These are phyloP conservation scores for Zygosaccharomyces sapae DNA, from an alignment of 1,139 yeast species.

Conservation along the genomic window DNA sequence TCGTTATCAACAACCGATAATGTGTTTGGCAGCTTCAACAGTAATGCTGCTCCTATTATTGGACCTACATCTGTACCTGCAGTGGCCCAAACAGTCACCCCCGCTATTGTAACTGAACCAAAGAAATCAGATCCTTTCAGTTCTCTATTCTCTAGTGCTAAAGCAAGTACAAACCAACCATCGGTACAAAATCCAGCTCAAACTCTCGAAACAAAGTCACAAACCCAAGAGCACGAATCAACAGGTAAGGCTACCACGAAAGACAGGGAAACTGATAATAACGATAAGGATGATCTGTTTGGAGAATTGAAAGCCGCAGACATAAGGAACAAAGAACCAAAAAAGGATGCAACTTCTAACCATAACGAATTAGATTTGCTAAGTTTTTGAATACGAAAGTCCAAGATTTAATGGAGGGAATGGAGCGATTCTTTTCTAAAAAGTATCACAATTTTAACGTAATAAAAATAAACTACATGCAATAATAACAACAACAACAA, in stretches of 20 bases:
- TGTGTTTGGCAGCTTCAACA: conserved; percentile 13
- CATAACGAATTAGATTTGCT: conserved; percentile 41
- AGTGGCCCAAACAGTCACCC: conserved; percentile 27
- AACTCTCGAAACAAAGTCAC: conserved; percentile 1
- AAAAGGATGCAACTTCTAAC: conserved; percentile 18
- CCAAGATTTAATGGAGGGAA: background rate
- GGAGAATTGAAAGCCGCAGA: conserved; percentile 33
- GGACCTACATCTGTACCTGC: conserved; percentile 20
- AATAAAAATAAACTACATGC: too few species aligned
- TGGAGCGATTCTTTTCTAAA: background rate
- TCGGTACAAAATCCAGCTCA: background rate
- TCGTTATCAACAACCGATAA: background rate
- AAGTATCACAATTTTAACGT: too few species aligned
- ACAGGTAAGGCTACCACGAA: conserved; percentile 11
- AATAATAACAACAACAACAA: too few species aligned
- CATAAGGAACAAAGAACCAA: conserved; percentile 18
- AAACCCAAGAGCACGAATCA: background rate
- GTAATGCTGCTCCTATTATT: conserved; percentile 35
- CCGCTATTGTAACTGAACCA: conserved; percentile 37
- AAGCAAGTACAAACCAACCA: conserved; percentile 35
- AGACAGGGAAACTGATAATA: background rate
- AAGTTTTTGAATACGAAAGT: conserved; percentile 37
- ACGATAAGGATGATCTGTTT: conserved; percentile 28
- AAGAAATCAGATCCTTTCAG: conserved; percentile 73
- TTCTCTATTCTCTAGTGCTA: conserved; percentile 70